Base-by-base conservation (phyloP, 352 stramenopile species). In the Bremia lactucae region DNA sequence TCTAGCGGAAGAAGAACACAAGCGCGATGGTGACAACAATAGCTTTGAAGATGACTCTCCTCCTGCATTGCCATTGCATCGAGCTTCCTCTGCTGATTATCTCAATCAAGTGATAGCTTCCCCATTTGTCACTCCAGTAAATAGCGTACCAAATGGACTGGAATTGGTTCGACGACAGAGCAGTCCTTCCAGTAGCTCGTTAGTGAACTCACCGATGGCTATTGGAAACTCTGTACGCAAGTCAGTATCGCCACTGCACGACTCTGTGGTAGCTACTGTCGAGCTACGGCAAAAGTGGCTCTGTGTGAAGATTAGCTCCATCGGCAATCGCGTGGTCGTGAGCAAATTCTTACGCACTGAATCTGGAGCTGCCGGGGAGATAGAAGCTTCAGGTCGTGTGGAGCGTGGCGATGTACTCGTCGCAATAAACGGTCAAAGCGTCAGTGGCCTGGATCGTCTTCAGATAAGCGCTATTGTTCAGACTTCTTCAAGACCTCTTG, bases 221-320 rank as follows among this genome's bases (percentile, higher is more conserved):
- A 46, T 59, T 8, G 54, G 54, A 14, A 59, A 55, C 14, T 40
- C 49, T 11, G 39, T 55, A 14, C 54, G 45, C 13, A 34, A 53
- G 26, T 26, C 45, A 22, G 21, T 21, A 25, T 53, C 39, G 0
- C 52, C 47, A 18, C 38, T 52, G 22, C 46, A 49, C 22, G 51
- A 52, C 10, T 6, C 42, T 6, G 51, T 31, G 0, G 35, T 62
- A 16, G 31, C 65, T 31, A 58, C 56, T 28, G 58, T 87, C 6
- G 66, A 68, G 31, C 59, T 87, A 21, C 59, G 71, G 13, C 72
- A 82, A 40, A 77, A 83, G 36, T 87, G 71, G 74, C 55, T 87
- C 13, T 71, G 74, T 16, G 59, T 87, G 25, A 84, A 84, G 58
- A 84, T 87, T 46, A 84, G 82, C 46, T 80, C 69, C 36, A 74